Evolutionary conservation across 495 filamentous ascomycete species (phyloP).

Genomic region (Opeltia flavorubescens): DNA sequence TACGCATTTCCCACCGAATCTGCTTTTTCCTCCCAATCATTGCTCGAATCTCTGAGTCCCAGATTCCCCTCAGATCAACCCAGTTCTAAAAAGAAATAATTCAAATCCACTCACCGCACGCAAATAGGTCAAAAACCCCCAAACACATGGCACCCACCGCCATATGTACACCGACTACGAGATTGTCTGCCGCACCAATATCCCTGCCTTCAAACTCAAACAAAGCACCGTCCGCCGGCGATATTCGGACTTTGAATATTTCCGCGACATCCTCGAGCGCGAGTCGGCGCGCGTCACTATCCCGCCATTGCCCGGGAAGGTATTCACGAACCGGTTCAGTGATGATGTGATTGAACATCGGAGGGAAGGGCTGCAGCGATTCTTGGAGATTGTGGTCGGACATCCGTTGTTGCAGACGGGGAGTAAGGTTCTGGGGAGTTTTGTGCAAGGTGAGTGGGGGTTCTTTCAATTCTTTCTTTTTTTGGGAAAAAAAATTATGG

Average conservation of each 20-base stretch:
- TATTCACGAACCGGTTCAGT: constrained; percentile 95
- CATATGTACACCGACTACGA: constrained; percentile 99
- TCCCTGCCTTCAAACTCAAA: constrained; percentile 92
- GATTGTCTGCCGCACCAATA: constrained; percentile 93
- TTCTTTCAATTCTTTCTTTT: neutral
- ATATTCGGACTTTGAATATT: constrained; percentile 97
- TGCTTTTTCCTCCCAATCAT: neutral
- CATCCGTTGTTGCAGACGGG: constrained; percentile 95
- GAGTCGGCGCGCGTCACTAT: constrained; percentile 91
- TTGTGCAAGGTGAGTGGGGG: constrained; percentile 72
- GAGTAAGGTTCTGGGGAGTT: constrained; percentile 86
- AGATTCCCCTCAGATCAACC: neutral
- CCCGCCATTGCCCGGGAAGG: constrained; percentile 89
- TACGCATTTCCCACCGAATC: constrained; percentile 24
- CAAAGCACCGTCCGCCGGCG: constrained; percentile 76
- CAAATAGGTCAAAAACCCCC: constrained; percentile 82
- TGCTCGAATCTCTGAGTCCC: constrained; percentile 5
- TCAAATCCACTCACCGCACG: neutral
- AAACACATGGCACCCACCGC: constrained; percentile 86
- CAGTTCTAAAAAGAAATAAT: neutral
- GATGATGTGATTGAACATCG: constrained; percentile 98
- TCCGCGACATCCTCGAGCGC: constrained; percentile 93
- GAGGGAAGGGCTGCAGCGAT: constrained; percentile 81
- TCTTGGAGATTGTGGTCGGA: constrained; percentile 93
- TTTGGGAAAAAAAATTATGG: neutral